Percentiles rank a stretch among this genome's conserved stretches.
Conservation (phyloP, 257 asterid species). For the Fraxinus quadrangulata region DNA sequence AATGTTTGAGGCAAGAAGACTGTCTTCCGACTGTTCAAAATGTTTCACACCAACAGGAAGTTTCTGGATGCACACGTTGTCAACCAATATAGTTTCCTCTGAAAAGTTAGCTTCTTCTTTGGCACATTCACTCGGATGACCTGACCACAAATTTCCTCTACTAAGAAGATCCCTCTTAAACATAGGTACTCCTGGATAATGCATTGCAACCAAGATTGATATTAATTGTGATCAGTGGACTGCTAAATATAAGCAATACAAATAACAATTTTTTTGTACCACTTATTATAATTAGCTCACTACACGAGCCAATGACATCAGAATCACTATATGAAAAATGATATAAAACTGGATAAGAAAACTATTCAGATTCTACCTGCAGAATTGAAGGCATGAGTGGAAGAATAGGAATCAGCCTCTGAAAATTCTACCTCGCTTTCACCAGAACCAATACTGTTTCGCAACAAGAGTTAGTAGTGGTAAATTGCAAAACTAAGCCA, state of each 20-base stretch:
- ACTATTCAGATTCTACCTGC: conserved; percentile 46
- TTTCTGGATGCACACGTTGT: conserved; percentile 55
- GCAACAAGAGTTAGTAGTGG: conserved; percentile 34
- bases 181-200: conserved; percentile 47
- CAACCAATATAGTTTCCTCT: conserved; percentile 47
- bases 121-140: conserved; percentile 43
- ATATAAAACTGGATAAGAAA: conserved; percentile 18
- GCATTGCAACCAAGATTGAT: conserved; percentile 28
- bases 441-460: conserved; percentile 34
- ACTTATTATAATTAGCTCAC: background rate
- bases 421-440: conserved; percentile 43
- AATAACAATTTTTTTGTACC: conserved; percentile 10
- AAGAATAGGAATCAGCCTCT: conserved; percentile 36
- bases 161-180: conserved; percentile 59
- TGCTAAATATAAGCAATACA: background rate
- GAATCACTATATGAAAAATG: conserved; percentile 20
- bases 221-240: conserved; percentile 4
- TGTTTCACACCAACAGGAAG: conserved; percentile 89
- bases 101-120: conserved; percentile 41
- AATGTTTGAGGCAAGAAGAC: conserved; percentile 39
- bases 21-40: conserved; percentile 46
- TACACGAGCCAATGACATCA: conserved; percentile 5
- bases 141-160: conserved; percentile 54
- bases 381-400: conserved; percentile 33
- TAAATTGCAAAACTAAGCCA: conserved; percentile 18